Conservation (phyloP, 371 early-diverging fungal genomes). For the Amoeboaphelidium occidentale region DNA sequence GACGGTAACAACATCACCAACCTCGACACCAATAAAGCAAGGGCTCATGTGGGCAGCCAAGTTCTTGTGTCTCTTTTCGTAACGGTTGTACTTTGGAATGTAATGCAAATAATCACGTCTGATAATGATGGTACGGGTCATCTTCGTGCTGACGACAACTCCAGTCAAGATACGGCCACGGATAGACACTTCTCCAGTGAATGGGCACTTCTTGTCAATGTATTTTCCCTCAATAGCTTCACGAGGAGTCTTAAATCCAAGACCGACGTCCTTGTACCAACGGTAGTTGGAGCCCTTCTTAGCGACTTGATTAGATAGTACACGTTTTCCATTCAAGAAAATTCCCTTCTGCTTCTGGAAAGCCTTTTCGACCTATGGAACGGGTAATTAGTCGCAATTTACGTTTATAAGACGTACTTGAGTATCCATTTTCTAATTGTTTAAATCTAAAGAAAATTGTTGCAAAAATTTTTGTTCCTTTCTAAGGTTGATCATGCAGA, state of each 20-base stretch:
- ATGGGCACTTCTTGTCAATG: slow-evolving; percentile 99
- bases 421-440: no score
- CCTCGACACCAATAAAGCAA: slow-evolving; percentile 83
- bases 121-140: slow-evolving; percentile 95
- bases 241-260: slow-evolving; percentile 97
- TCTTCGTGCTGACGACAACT: slow-evolving; percentile 89
- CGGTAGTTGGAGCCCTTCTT: slow-evolving; percentile 31
- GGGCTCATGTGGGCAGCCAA: slow-evolving; percentile 96
- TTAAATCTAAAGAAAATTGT: no score
- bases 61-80: slow-evolving; percentile 99
- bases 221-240: slow-evolving; percentile 90
- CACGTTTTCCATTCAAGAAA: slow-evolving; percentile 71
- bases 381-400: no score
- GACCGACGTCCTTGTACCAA: slow-evolving; percentile 96
- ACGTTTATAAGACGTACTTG: no score
- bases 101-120: slow-evolving; percentile 98
- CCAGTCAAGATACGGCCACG: slow-evolving; percentile 97
- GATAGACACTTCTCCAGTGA: slow-evolving; percentile 94
- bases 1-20: slow-evolving; percentile 87
- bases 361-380: slow-evolving; percentile 60
- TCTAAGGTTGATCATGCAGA: no score
- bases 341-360: slow-evolving; percentile 92
- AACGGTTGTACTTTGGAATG: slow-evolving; percentile 99
- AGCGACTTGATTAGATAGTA: slow-evolving; percentile 17
- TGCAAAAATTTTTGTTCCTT: no score